These are phyloP conservation scores for Cyphellophora attinorum DNA, from an alignment of 2,329 filamentous ascomycete species.

Conservation along the genomic window DNA sequence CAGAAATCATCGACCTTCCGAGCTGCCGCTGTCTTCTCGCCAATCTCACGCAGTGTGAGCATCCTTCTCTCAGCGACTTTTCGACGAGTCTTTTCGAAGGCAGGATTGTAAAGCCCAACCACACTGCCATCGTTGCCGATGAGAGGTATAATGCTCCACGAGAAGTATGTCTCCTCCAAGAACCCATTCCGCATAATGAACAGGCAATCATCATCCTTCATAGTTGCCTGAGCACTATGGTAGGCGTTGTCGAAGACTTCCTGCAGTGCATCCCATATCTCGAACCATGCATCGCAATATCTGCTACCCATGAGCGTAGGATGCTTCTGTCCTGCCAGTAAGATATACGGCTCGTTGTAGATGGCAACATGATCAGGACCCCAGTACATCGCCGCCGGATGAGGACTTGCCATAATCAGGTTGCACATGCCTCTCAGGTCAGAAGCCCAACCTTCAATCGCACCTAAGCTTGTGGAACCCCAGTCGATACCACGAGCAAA, in stretches of 20 bases:
- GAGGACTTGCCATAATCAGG: slow-evolving; percentile 68
- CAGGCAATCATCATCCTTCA: slow-evolving; percentile 74
- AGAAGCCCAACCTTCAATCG: slow-evolving; percentile 62
- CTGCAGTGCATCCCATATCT: slow-evolving; percentile 65
- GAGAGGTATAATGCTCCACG: slow-evolving; percentile 66
- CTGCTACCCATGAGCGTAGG: slow-evolving; percentile 63
- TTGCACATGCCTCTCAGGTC: slow-evolving; percentile 72
- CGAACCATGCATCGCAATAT: slow-evolving; percentile 60
- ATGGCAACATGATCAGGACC: slow-evolving; percentile 59
- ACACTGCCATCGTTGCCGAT: slow-evolving; percentile 65
- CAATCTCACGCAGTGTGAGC: slow-evolving; percentile 68
- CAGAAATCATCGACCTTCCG: slow-evolving; percentile 66
- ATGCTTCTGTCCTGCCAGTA: slow-evolving; percentile 67
- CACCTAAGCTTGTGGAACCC: slow-evolving; percentile 62
- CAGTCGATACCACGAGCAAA: slow-evolving; percentile 66
- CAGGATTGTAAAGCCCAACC: slow-evolving; percentile 68
- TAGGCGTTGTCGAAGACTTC: slow-evolving; percentile 59
- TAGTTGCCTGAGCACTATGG: slow-evolving; percentile 64
- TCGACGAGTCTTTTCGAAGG: slow-evolving; percentile 70
- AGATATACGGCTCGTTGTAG: slow-evolving; percentile 63
- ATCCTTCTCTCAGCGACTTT: slow-evolving; percentile 72
- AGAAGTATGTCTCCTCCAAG: slow-evolving; percentile 72
- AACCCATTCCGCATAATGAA: slow-evolving; percentile 59
- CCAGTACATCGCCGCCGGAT: slow-evolving; percentile 73
- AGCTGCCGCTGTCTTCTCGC: slow-evolving; percentile 64